Conservation (phyloP, 225 moss, liverwort and hornwort genomes). For the Pseudoscleropodium purum region DNA sequence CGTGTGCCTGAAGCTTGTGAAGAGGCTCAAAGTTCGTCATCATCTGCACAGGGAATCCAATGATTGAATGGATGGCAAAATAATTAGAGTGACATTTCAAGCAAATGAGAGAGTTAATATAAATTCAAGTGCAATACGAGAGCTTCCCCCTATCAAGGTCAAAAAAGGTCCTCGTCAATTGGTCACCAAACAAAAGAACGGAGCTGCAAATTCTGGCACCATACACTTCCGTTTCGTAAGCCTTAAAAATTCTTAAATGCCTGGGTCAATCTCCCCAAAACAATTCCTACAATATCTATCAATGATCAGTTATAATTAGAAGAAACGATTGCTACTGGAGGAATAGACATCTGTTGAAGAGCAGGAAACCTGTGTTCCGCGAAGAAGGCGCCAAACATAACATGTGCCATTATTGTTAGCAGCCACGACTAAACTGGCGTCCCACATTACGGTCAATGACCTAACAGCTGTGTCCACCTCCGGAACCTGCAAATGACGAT, state of each 20-base stretch:
- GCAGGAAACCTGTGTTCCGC: conserved; percentile 58
- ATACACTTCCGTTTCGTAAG: neutral
- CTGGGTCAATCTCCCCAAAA: neutral
- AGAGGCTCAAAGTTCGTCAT: conserved; percentile 98
- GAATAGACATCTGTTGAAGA: neutral
- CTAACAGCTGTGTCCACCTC: conserved; percentile 93
- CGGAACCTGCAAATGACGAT: conserved; percentile 47
- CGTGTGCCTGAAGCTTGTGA: conserved; percentile 87
- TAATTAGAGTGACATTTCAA: neutral
- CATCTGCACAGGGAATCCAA: conserved; percentile 37
- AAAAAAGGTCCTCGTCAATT: neutral
- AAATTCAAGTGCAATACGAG: neutral
- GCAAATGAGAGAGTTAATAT: neutral
- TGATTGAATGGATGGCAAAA: neutral
- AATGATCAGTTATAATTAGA: neutral
- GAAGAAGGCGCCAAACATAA: conserved; percentile 88
- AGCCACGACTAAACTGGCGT: conserved; percentile 89
- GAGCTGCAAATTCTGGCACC: neutral
- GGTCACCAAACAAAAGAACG: neutral
- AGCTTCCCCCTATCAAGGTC: neutral
- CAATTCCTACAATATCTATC: neutral
- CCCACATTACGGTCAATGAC: conserved; percentile 97
- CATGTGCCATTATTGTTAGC: conserved; percentile 91
- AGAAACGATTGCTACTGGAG: neutral
- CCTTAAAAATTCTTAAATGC: neutral